Evolutionary conservation across 345 rosid genomes (phyloP).

Genomic region (Camelina neglecta): DNA sequence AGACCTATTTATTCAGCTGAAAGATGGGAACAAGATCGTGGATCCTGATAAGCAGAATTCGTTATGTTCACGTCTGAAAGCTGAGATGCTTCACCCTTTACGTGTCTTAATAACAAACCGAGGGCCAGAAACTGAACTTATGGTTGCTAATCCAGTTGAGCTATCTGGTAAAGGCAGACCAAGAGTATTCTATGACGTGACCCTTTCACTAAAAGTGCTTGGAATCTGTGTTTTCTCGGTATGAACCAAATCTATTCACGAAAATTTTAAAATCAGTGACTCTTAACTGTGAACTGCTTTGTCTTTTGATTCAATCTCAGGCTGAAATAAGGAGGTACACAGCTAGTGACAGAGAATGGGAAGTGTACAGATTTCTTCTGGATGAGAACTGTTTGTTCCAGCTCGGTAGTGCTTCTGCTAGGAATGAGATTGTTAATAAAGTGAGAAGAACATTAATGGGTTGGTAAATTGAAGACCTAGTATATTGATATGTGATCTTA

Average conservation of each 20-base stretch:
- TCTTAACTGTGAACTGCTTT: not conserved
- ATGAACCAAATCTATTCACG: slow-evolving; percentile 32
- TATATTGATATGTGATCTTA: not conserved
- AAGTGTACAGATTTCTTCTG: slow-evolving; percentile 83
- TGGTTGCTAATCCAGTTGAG: slow-evolving; percentile 91
- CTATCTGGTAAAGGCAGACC: slow-evolving; percentile 87
- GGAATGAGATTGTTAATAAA: slow-evolving; percentile 65
- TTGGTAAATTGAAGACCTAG: slow-evolving; percentile 51
- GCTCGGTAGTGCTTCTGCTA: slow-evolving; percentile 47
- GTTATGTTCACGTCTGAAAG: slow-evolving; percentile 61
- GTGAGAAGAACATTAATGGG: slow-evolving; percentile 87
- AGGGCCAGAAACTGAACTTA: slow-evolving; percentile 81
- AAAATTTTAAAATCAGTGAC: not conserved
- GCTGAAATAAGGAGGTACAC: slow-evolving; percentile 85
- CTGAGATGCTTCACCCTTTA: slow-evolving; percentile 84
- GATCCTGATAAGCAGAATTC: slow-evolving; percentile 65
- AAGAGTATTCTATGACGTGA: slow-evolving; percentile 81
- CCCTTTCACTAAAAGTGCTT: slow-evolving; percentile 68
- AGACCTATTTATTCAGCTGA: slow-evolving; percentile 81
- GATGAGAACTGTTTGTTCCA: slow-evolving; percentile 58
- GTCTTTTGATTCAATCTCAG: slow-evolving; percentile 37
- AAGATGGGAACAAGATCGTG: slow-evolving; percentile 71
- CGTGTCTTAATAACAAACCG: slow-evolving; percentile 71
- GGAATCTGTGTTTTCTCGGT: slow-evolving; percentile 87
- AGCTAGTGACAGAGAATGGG: slow-evolving; percentile 74